These are phyloP conservation scores for Sphagnum contortum DNA, from an alignment of 225 moss, liverwort and hornwort genomes.

Conservation along the genomic window DNA sequence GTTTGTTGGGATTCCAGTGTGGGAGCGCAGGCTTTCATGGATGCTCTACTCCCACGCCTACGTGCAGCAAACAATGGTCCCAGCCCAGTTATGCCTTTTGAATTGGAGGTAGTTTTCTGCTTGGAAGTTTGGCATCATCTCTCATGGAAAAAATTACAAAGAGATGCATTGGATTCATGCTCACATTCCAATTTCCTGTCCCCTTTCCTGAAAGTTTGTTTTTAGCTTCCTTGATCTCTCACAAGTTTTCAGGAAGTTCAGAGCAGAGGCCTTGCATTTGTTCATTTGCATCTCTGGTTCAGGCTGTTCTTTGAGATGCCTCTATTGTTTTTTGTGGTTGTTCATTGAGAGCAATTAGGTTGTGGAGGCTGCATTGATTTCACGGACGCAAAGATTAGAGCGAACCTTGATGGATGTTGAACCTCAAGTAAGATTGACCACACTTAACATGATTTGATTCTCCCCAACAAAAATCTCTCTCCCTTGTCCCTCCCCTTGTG, in stretches of 20 bases:
- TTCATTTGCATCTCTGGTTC: not conserved
- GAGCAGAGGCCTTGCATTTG: no score
- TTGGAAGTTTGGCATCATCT: not conserved
- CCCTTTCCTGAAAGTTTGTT: no score
- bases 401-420: conserved; percentile 82
- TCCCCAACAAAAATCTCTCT: not conserved
- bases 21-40: conserved; percentile 77
- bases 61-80: conserved; percentile 36
- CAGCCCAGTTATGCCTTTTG: conserved; percentile 69
- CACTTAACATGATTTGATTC: not conserved
- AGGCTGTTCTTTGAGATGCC: not conserved
- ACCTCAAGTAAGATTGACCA: conserved; percentile 55
- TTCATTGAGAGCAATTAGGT: conserved; percentile 40
- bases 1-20: conserved; percentile 20
- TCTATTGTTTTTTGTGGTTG: conserved; percentile 7
- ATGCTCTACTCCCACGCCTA: conserved; percentile 56
- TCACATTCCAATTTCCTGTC: no score
- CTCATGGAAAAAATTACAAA: not conserved
- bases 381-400: conserved; percentile 87
- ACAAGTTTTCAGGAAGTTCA: no score
- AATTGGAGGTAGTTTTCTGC: conserved; percentile 63
- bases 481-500: not conserved
- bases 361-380: conserved; percentile 83
- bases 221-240: no score
- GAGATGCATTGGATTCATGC: no score